Base-by-base conservation (phyloP, 2,329 filamentous ascomycete genomes). In the Cladophialophora chaetospira region DNA sequence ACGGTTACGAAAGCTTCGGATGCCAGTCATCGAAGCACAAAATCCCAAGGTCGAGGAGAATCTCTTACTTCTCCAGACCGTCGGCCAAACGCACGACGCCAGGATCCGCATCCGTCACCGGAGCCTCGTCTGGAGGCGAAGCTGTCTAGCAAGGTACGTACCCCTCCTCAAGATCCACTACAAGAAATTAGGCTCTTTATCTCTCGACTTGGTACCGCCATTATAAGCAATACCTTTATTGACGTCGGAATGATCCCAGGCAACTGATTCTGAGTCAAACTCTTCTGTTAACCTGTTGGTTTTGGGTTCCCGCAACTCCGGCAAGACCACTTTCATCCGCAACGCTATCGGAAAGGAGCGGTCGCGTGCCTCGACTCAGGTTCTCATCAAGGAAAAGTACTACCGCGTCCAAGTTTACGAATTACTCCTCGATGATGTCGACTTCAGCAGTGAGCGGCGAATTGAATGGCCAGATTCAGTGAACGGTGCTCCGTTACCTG, bases 401-500 rank as follows among this genome's bases (percentile, higher is more conserved):
- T 85, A 82, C 65, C 68, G 81, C 19, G 80, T 86, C 55, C 80
- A 81, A 53, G 72, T 86, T 58, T 66, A 85, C 61, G 82, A 86
- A 67, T 72, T 86, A 51, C 69, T 74, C 40, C 75, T 81, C 58
- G 74, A 76, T 55, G 78, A 83, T 60, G 72, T 85, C 25, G 73
- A 73, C 23, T 70, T 82, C 51, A 74, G 79, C 58, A 74, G 76
- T 31, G 73, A 79, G 54, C 73, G 77, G 53, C 74, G 61, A 23
- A 68, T 77, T 43, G 61, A 68, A 47, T 79, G 82, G 82, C 83
- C 83, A 35, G 73, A 76, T 29, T 73, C 72, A 19, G 70, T 79
- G 38, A 76, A 87, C 68, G 88, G 89, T 58, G 80, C 86, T 62
- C 82, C 86, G 60, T 80, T 89, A 58, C 89, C 91, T 47, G 82